These are phyloP conservation scores for Annulohypoxylon maeteangense DNA, from an alignment of 495 filamentous ascomycete genomes.

Conservation along the genomic window DNA sequence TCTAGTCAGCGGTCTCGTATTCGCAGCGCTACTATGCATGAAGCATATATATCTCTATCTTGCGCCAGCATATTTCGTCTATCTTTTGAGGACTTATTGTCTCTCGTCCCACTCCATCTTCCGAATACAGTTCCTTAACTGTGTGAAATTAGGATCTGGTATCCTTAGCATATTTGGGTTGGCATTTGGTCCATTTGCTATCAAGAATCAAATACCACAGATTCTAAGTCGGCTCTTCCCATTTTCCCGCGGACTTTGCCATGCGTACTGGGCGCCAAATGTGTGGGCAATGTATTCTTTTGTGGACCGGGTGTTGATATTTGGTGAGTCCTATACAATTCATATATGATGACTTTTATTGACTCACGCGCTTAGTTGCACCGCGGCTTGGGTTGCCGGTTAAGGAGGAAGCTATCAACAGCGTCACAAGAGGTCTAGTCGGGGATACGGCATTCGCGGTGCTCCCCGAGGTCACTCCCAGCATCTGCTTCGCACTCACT, in stretches of 20 bases:
- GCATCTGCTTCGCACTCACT: conserved; percentile 82
- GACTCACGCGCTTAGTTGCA: conserved; percentile 68
- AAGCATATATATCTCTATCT: conserved; percentile 99
- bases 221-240: conserved; percentile 87
- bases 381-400: conserved; percentile 79
- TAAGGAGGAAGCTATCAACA: conserved; percentile 78
- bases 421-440: conserved; percentile 90
- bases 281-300: conserved; percentile 98
- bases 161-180: conserved; percentile 76
- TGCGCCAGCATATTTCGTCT: conserved; percentile 94
- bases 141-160: conserved; percentile 79
- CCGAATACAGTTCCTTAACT: conserved; percentile 78
- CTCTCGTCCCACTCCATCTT: conserved; percentile 82
- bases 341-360: conserved; percentile 4
- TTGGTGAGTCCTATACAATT: conserved; percentile 62
- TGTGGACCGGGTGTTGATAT: conserved; percentile 81
- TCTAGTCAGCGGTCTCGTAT: conserved; percentile 80
- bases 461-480: conserved; percentile 84
- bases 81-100: conserved; percentile 85
- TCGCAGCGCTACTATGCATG: conserved; percentile 86
- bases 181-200: conserved; percentile 91
- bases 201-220: conserved; percentile 89
- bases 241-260: conserved; percentile 91
- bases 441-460: conserved; percentile 97
- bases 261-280: conserved; percentile 99